A percentile compares a stretch with the other conserved stretches of the same genome.
Conservation (phyloP, 345 rosid genomes). For the Cardamine resedifolia region DNA sequence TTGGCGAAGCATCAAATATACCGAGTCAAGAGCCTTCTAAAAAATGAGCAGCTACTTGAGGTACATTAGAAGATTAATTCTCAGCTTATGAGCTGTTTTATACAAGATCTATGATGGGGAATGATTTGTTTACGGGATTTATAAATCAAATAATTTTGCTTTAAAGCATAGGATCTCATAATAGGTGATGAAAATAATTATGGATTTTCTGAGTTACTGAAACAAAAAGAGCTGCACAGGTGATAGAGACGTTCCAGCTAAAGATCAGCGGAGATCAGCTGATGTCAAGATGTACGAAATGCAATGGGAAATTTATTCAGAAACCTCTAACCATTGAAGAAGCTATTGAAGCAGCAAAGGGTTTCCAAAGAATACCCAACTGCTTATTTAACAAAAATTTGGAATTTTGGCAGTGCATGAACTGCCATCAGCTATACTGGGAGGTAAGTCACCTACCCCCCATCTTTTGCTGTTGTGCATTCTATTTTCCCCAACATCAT, state of each 20-base stretch:
- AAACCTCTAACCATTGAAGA: constrained; percentile 77
- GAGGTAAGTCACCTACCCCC: constrained; percentile 51
- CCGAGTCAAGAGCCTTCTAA: constrained; percentile 73
- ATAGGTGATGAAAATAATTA: background rate
- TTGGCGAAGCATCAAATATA: constrained; percentile 75
- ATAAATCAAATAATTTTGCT: background rate
- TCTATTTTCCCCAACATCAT: background rate
- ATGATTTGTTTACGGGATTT: background rate
- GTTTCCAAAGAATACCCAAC: constrained; percentile 83
- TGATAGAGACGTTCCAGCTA: constrained; percentile 67
- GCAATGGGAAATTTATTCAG: constrained; percentile 91
- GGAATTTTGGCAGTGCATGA: constrained; percentile 97
- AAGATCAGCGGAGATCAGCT: constrained; percentile 69
- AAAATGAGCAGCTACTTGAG: constrained; percentile 94
- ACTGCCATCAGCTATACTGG: constrained; percentile 95
- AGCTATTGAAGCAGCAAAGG: constrained; percentile 91
- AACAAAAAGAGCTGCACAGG: constrained; percentile 45
- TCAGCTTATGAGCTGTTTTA: background rate
- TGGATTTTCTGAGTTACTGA: constrained; percentile 13
- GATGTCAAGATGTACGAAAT: constrained; percentile 95
- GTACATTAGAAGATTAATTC: constrained; percentile 35
- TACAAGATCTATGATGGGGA: background rate
- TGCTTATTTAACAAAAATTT: constrained; percentile 83
- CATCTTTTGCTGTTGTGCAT: background rate
- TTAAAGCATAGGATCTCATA: background rate